Percentiles rank a stretch among this genome's conserved stretches.
Evolutionary conservation across 371 early-diverging fungal species (phyloP).

Genomic region (Choanephora cucurbitarum): DNA sequence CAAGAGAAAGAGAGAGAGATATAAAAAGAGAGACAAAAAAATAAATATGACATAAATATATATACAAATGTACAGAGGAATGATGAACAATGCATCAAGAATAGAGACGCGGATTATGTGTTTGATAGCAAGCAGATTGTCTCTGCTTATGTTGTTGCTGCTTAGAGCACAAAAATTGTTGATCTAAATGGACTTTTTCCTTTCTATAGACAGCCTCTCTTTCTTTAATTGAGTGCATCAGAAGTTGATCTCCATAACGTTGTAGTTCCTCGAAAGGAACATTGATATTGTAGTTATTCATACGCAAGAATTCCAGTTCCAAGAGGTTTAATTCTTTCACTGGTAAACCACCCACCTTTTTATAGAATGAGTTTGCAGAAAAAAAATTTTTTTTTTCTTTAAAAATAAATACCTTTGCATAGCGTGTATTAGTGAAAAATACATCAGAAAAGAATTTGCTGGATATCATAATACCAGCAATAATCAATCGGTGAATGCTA

Average conservation of each 20-base stretch:
- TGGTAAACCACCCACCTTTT: constrained; percentile 90
- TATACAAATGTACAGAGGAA: background rate
- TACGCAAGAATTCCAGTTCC: constrained; percentile 81
- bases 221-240: constrained; percentile 53
- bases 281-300: constrained; percentile 73
- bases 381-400: background rate
- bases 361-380: background rate
- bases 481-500: constrained; percentile 83
- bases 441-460: constrained; percentile 85
- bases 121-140: no score
- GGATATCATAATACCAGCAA: constrained; percentile 75
- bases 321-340: constrained; percentile 87
- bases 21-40: background rate
- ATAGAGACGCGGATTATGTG: background rate
- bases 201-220: constrained; percentile 4
- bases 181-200: background rate
- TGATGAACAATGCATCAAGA: background rate
- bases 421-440: constrained; percentile 84
- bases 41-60: background rate
- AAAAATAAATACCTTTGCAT: constrained; percentile 73
- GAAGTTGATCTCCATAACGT: constrained; percentile 71
- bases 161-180: no score
- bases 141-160: no score
- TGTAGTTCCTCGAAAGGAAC: constrained; percentile 81
- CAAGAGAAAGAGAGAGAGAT: background rate